These are phyloP conservation scores for Candida oleophila DNA, from an alignment of 805 yeast genomes.

Conservation along the genomic window DNA sequence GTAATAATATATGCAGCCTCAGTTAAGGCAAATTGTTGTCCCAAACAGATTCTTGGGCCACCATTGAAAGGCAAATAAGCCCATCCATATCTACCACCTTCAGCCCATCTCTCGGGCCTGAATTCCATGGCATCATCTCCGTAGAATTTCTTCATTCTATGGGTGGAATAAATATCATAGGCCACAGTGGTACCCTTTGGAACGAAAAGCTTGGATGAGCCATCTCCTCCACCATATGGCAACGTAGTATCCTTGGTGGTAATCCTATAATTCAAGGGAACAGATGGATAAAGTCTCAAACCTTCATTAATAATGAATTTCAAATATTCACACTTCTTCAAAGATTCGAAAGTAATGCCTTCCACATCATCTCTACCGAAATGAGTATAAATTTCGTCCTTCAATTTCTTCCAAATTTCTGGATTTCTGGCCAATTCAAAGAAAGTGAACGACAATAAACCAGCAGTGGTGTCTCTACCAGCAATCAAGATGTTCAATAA, in stretches of 20 bases:
- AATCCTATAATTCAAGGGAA: constrained; percentile 31
- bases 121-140: constrained; percentile 47
- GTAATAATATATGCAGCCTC: constrained; percentile 47
- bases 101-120: constrained; percentile 50
- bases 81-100: constrained; percentile 40
- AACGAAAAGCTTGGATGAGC: constrained; percentile 35
- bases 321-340: constrained; percentile 33
- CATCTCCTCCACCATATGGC: constrained; percentile 37
- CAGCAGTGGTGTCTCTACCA: constrained; percentile 38
- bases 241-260: constrained; percentile 31
- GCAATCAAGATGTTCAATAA: constrained; percentile 39
- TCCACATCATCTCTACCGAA: constrained; percentile 26
- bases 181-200: constrained; percentile 43
- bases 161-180: constrained; percentile 42
- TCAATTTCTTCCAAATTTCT: constrained; percentile 25
- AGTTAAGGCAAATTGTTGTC: constrained; percentile 56
- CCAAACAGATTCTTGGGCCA: constrained; percentile 55
- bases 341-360: constrained; percentile 28
- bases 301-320: constrained; percentile 29
- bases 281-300: constrained; percentile 34
- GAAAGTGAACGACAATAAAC: constrained; percentile 27
- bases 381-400: constrained; percentile 21
- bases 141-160: constrained; percentile 37
- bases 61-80: constrained; percentile 54
- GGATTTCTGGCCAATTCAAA: constrained; percentile 34